phyloP scores from a whole-genome alignment of 176 grass and related monocot species.

The Secale cereale region DNA sequence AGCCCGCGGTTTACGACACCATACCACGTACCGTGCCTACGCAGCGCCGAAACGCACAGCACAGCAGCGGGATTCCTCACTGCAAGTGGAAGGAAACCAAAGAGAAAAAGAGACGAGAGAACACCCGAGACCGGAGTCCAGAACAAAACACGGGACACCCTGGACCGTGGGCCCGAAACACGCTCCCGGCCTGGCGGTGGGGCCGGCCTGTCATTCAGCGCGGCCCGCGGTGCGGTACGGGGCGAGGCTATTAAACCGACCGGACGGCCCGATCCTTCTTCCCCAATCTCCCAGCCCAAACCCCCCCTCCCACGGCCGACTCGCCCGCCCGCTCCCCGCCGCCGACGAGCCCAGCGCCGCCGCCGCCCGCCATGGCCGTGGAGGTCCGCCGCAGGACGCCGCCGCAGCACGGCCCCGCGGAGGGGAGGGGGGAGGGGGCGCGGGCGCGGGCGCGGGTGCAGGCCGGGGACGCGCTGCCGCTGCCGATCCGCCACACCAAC shows the following conservation, averaged over 20 bases:
- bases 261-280: neutral
- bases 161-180: neutral
- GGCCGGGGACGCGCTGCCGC: conserved; percentile 56
- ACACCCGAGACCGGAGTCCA: too few relatives aligned
- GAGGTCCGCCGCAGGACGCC: conserved; percentile 28
- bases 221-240: neutral
- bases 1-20: too few relatives aligned
- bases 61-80: too few relatives aligned
- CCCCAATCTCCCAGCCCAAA: conserved; percentile 11
- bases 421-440: conserved; percentile 10
- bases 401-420: neutral
- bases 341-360: conserved; percentile 24
- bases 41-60: too few relatives aligned
- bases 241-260: conserved; percentile 6
- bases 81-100: too few relatives aligned
- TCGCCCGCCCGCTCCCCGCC: neutral
- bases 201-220: neutral
- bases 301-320: neutral
- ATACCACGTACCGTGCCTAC: too few relatives aligned
- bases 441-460: conserved; percentile 18
- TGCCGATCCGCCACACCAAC: conserved; percentile 73
- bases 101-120: too few relatives aligned
- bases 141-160: neutral
- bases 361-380: conserved; percentile 1
- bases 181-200: neutral